Evolutionary conservation across 257 asterid genomes (phyloP).

Genomic region (Plantago major): DNA sequence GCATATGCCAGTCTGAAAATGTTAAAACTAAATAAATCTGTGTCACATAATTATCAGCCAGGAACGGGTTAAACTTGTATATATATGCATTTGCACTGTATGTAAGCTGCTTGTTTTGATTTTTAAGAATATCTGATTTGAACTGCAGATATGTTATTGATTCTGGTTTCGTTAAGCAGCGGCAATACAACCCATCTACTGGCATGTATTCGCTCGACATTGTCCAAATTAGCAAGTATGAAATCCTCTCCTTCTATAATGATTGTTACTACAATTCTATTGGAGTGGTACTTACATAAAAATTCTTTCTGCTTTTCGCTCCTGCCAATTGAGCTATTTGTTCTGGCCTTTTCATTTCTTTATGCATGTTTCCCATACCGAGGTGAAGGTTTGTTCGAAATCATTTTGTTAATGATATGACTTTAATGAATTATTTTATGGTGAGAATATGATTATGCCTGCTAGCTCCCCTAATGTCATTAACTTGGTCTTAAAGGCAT

Average conservation of each 20-base stretch:
- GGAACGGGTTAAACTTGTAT: no score
- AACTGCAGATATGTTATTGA: constrained; percentile 78
- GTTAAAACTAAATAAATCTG: no score
- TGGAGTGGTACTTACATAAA: constrained; percentile 7
- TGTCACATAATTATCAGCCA: no score
- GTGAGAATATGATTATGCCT: not conserved
- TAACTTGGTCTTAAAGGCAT: not conserved
- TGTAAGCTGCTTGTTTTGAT: not conserved
- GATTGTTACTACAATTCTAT: constrained; percentile 10
- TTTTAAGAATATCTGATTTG: constrained; percentile 17
- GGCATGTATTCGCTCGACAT: constrained; percentile 97
- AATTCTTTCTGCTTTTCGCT: constrained; percentile 3
- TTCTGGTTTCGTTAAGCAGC: constrained; percentile 94
- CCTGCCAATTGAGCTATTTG: constrained; percentile 2
- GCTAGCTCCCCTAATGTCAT: not conserved
- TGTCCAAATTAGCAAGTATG: constrained; percentile 97
- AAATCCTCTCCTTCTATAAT: constrained; percentile 6
- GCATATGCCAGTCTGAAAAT: no score
- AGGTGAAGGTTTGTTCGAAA: not conserved
- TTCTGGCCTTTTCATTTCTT: constrained; percentile 3
- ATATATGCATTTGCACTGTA: not conserved
- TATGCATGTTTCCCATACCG: not conserved
- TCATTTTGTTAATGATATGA: not conserved
- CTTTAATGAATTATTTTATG: not conserved
- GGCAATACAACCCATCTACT: constrained; percentile 87